Conservation (phyloP, 1,284 basidiomycete genomes). For the Rugosomyces carneus region DNA sequence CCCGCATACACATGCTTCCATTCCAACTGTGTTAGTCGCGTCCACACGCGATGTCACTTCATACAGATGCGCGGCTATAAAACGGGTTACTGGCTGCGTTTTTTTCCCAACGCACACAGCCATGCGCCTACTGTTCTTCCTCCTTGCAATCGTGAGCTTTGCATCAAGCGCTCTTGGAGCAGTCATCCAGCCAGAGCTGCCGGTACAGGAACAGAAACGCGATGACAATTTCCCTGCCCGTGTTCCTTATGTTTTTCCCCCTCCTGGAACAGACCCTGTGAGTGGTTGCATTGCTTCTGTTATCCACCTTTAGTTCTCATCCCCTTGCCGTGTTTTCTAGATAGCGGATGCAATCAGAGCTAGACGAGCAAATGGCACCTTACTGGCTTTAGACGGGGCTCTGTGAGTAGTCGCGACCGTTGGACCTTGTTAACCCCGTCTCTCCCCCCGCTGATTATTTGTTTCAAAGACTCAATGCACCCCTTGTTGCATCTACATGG, state of each 20-base stretch:
- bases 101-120: not conserved
- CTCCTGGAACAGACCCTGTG: slow-evolving; percentile 28
- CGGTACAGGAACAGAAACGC: slow-evolving; percentile 15
- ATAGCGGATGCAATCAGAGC: slow-evolving; percentile 29
- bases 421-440: not conserved
- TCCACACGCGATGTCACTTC: slow-evolving; percentile 2
- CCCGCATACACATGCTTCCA: not conserved
- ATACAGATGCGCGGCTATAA: not conserved
- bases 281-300: slow-evolving; percentile 1
- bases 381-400: slow-evolving; percentile 29
- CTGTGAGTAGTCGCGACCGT: slow-evolving; percentile 19
- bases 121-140: slow-evolving; percentile 3
- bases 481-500: slow-evolving; percentile 27
- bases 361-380: slow-evolving; percentile 25
- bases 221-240: slow-evolving; percentile 30
- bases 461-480: slow-evolving; percentile 25
- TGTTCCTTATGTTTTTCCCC: slow-evolving; percentile 30
- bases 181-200: slow-evolving; percentile 7
- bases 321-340: slow-evolving; percentile 15
- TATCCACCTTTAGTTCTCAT: not conserved
- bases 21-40: not conserved
- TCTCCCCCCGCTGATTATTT: too few species aligned
- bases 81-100: not conserved
- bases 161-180: slow-evolving; percentile 4
- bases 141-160: slow-evolving; percentile 1